Evolutionary conservation across 2,329 filamentous ascomycete genomes (phyloP), one percentile per base, ranked within the genome.

Genomic region (Fusarium hainanense): DNA sequence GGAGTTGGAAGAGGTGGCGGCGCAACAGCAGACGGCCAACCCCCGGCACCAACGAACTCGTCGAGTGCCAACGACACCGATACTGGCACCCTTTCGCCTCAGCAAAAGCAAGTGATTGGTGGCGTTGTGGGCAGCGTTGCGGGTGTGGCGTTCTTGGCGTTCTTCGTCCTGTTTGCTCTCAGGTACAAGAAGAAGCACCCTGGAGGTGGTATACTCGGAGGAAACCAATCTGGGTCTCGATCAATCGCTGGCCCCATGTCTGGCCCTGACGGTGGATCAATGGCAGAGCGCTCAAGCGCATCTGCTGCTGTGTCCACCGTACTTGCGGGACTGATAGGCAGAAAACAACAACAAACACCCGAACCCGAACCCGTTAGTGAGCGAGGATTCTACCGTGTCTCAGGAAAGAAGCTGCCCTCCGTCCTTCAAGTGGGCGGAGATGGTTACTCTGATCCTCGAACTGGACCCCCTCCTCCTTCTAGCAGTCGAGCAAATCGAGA

Each of bases 361-460:
- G 68, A 68, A 50, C 75, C 74, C 18, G 76, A 76, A 43, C 80
- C 81, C 37, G 78, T 76, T 25, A 83, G 81, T 28, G 88, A 91
- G 74, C 81, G 83, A 64, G 87, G 88, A 1, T 92, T 92, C 76
- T 87, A 90, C 66, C 86, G 88, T 30, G 85, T 92, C 4, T 89
- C 89, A 8, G 89, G 89, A 65, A 85, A 85, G 73, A 91, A 91
- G 73, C 77, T 92, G 59, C 86, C 87, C 6, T 88, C 89, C 4
- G 89, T 91, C 12, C 78, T 91, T 40, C 83, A 88, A 62, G 83
- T 82, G 48, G 89, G 89, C 16, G 89, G 89, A 8, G 89, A 91
- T 74, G 89, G 89, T 3, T 91, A 88, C 77, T 83, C 84, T 21
- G 87, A 88, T 62, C 83, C 63, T 44, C 63, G 63, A 6, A 48